phyloP scores from a whole-genome alignment of 176 grass and related monocot genomes.

The Zizania latifolia region DNA sequence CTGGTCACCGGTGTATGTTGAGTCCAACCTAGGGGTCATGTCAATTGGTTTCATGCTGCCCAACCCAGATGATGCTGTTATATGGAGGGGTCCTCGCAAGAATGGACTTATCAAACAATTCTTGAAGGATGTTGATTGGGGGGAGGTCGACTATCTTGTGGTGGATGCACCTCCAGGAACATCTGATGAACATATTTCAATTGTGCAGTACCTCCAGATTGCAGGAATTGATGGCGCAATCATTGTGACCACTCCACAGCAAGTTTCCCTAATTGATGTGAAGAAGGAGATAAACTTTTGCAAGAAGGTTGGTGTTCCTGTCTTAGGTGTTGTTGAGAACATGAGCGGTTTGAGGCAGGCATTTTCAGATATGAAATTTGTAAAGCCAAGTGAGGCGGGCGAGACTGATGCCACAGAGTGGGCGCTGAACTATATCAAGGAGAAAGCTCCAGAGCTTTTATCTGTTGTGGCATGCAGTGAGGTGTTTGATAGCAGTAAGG shows the following conservation, averaged over 20 bases:
- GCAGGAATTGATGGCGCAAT: constrained; percentile 56
- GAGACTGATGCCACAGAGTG: constrained; percentile 53
- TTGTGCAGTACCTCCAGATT: constrained; percentile 50
- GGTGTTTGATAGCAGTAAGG: constrained; percentile 58
- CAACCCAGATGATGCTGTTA: constrained; percentile 58
- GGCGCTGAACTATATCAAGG: constrained; percentile 49
- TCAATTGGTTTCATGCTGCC: constrained; percentile 75
- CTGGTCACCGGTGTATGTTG: constrained; percentile 63
- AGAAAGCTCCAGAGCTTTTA: constrained; percentile 55
- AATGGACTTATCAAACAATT: constrained; percentile 84
- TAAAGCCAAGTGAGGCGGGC: constrained; percentile 34
- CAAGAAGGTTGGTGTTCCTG: constrained; percentile 64
- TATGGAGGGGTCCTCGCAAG: constrained; percentile 73
- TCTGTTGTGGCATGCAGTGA: constrained; percentile 51
- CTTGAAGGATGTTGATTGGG: constrained; percentile 81
- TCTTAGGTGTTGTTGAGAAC: constrained; percentile 68
- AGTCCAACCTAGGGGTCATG: constrained; percentile 77
- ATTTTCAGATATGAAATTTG: constrained; percentile 56
- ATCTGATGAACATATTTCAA: constrained; percentile 60
- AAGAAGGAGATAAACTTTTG: constrained; percentile 78
- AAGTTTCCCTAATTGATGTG: constrained; percentile 57
- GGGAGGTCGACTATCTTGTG: constrained; percentile 69
- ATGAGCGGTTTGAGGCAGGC: constrained; percentile 70
- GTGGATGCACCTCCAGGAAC: constrained; percentile 69
- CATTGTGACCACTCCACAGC: constrained; percentile 54